phyloP scores from a whole-genome alignment of 192 early-diverging fungal genomes.

The Gamsiella multidivaricata region DNA sequence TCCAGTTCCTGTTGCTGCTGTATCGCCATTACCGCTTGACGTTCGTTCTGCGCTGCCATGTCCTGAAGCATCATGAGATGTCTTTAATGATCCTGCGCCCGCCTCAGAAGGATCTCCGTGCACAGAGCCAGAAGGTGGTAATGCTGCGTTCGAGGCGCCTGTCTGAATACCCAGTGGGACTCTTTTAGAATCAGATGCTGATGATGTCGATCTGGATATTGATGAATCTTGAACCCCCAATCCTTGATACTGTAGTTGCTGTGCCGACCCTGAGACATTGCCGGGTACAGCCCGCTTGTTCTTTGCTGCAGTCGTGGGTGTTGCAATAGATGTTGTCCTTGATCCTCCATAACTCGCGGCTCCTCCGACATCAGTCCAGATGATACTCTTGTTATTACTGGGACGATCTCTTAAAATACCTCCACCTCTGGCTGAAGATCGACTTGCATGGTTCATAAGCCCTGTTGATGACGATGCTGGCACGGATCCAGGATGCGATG shows the following conservation, averaged over 20 bases:
- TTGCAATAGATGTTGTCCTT: slow-evolving; percentile 14
- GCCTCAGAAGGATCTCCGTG: too few relatives aligned
- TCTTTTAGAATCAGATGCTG: too few relatives aligned
- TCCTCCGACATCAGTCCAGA: slow-evolving; percentile 23
- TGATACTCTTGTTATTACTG: slow-evolving; percentile 14
- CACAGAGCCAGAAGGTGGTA: too few relatives aligned
- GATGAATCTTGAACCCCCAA: background rate
- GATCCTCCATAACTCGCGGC: background rate
- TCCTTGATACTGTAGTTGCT: background rate
- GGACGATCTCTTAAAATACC: slow-evolving; percentile 9
- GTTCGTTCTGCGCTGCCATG: too few relatives aligned
- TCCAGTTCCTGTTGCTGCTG: too few relatives aligned
- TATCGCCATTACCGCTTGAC: too few relatives aligned
- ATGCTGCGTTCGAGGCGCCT: too few relatives aligned
- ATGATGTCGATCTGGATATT: background rate
- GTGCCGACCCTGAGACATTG: background rate
- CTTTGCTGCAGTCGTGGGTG: slow-evolving; percentile 24
- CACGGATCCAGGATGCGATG: background rate
- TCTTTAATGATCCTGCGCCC: too few relatives aligned
- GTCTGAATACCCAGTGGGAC: too few relatives aligned
- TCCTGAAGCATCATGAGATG: too few relatives aligned
- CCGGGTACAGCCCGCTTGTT: slow-evolving; percentile 12
- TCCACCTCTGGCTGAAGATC: slow-evolving; percentile 16
- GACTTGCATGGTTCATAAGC: slow-evolving; percentile 16
- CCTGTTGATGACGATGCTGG: background rate